These are phyloP conservation scores for Apiotrichum gracile DNA, from an alignment of 1,284 basidiomycete species.

Conservation along the genomic window DNA sequence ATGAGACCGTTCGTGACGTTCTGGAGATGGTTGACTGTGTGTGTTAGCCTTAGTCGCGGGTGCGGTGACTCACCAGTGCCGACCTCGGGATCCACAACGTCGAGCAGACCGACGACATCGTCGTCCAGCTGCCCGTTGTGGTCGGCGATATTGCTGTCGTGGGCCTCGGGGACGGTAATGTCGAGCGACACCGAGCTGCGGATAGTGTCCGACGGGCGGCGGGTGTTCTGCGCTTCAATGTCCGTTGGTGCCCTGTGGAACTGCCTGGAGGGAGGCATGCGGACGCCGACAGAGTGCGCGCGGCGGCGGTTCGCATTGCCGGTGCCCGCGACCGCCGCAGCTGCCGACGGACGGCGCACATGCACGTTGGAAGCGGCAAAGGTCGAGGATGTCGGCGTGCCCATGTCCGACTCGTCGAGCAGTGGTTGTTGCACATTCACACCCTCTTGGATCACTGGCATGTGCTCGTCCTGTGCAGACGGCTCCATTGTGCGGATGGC, in stretches of 20 bases:
- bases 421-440: too few species aligned
- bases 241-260: neutral
- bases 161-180: neutral
- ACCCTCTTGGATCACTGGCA: too few species aligned
- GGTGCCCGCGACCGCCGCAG: neutral
- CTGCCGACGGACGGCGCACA: neutral
- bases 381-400: too few species aligned
- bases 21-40: constrained; percentile 42
- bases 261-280: neutral
- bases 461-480: too few species aligned
- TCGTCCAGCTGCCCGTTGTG: constrained; percentile 26
- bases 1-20: constrained; percentile 45
- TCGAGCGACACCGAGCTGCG: neutral
- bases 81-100: constrained; percentile 38
- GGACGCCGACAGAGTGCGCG: neutral
- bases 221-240: neutral
- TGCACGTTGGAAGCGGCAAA: too few species aligned
- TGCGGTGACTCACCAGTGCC: constrained; percentile 28
- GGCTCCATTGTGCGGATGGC: neutral
- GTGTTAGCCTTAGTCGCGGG: neutral
- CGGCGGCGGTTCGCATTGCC: neutral
- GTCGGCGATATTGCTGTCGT: constrained; percentile 4
- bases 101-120: constrained; percentile 39
- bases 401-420: too few species aligned
- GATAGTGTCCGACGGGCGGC: too few species aligned